phyloP scores from a whole-genome alignment of 768 basidiomycete species.

The Hydnum rufescens region DNA sequence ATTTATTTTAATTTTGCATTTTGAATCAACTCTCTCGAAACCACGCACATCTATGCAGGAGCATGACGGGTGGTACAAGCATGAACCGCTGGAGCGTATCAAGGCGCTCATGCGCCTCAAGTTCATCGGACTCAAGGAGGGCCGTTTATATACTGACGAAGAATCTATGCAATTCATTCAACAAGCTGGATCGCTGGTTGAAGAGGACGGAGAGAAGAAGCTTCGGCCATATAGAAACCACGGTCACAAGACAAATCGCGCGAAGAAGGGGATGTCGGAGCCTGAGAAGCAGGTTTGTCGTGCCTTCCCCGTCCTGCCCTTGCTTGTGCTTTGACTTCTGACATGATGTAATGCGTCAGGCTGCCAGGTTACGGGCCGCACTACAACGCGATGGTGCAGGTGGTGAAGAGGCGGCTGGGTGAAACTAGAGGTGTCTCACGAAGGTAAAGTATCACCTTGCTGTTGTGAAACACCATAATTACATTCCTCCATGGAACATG shows the following conservation, averaged over 20 bases:
- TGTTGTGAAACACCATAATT: too few relatives aligned
- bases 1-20: background rate
- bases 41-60: constrained; percentile 25
- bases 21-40: background rate
- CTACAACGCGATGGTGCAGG: constrained; percentile 5
- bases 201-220: constrained; percentile 15
- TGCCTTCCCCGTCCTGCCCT: too few relatives aligned
- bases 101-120: constrained; percentile 72
- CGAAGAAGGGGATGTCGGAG: constrained; percentile 35
- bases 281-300: background rate
- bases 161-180: constrained; percentile 42
- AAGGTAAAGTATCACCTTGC: too few relatives aligned
- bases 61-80: constrained; percentile 78
- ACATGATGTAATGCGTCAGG: background rate
- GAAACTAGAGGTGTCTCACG: too few relatives aligned
- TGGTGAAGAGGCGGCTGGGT: too few relatives aligned
- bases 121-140: constrained; percentile 57
- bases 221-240: constrained; percentile 24
- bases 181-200: constrained; percentile 9
- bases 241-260: constrained; percentile 74
- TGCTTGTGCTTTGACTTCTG: background rate
- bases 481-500: too few relatives aligned
- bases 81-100: constrained; percentile 59
- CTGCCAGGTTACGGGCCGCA: background rate
- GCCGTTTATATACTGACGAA: constrained; percentile 43